Base-by-base conservation (phyloP, 2,329 filamentous ascomycete species). In the Exutisphaerella laricina region DNA sequence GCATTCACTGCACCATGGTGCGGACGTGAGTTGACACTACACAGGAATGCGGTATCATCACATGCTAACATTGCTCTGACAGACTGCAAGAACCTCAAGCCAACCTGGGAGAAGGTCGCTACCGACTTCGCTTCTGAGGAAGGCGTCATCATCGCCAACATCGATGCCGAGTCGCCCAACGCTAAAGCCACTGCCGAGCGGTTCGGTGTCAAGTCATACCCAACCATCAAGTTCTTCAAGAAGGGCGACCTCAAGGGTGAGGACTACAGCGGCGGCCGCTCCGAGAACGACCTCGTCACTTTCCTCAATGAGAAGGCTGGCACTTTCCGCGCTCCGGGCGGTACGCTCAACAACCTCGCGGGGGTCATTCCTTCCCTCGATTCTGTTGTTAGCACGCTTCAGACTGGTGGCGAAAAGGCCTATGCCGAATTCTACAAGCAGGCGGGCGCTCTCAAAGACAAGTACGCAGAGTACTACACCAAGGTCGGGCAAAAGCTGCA, bases 1-100 rank as follows among this genome's bases (percentile, higher is more conserved):
- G 89, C 94, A 33, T 98, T 98, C 69, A 98, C 94, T 57, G 90
- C 92, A 40, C 89, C 92, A 40, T 97, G 90, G 92, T 98, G 92
- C 70, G 90, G 90, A 67, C 90, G 92, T 97, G 79, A 70, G 88
- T 85, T 17, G n/a, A 36, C 45, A 9, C 36, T 36, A 17, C 23
- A 49, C n/a, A n/a, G n/a, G n/a, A n/a, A n/a, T n/a, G n/a, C 22
- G 8, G 16, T 26, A 17, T 21, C 22, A 20, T 21, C 29, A 26
- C 25, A 20, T 45, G 35, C 39, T 44, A 10, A 46, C 37, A 26
- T 44, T 9, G 12, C 12, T 26, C 17, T 10, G 22, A 32, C 63
- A 96, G 92, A 98, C 79, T 98, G 92, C 85, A 98, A 98, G 76
- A 83, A 62, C 59, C 82, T 98, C 51, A 89, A 89, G 36, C 92